A percentile compares a stretch with the other conserved stretches of the same genome.
These are phyloP conservation scores for Gyromitra esculenta DNA, from an alignment of 2,329 filamentous ascomycete genomes.

Conservation along the genomic window DNA sequence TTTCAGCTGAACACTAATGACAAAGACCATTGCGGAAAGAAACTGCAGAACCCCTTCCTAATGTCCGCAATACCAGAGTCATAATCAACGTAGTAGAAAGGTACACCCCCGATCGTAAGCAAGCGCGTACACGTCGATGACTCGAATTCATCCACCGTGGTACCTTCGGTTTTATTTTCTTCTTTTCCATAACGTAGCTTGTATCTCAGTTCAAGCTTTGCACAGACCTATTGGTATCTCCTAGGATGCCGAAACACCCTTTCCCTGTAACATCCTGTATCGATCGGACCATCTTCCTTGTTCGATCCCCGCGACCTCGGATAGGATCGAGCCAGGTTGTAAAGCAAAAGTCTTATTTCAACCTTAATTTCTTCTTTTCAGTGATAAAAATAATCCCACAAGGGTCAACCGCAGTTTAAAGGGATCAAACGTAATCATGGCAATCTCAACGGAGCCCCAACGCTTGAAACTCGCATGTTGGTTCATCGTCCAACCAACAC, in stretches of 20 bases:
- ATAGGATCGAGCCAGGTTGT: background rate
- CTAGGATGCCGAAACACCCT: background rate
- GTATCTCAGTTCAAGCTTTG: conserved; percentile 1
- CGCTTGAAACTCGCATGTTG: background rate
- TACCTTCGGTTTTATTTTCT: background rate
- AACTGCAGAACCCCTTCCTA: conserved; percentile 12
- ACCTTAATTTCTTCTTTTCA: background rate
- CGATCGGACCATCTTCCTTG: background rate
- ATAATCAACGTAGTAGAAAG: conserved; percentile 1
- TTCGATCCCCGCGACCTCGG: too few species aligned
- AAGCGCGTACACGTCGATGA: background rate
- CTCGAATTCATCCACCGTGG: background rate
- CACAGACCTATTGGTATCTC: conserved; percentile 16
- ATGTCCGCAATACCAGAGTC: background rate
- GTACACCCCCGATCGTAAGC: background rate
- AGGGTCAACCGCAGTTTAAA: conserved; percentile 4
- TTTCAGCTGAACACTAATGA: background rate
- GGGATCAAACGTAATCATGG: background rate
- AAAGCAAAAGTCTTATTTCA: background rate
- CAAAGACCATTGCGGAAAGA: conserved; percentile 3
- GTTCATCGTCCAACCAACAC: background rate
- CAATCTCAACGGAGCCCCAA: conserved; percentile 1
- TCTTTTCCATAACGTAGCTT: background rate
- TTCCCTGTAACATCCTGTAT: conserved; percentile 25
- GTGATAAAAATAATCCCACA: background rate